phyloP scores from a whole-genome alignment of 2,329 filamentous ascomycete genomes.

The Venturiaceae sp. region DNA sequence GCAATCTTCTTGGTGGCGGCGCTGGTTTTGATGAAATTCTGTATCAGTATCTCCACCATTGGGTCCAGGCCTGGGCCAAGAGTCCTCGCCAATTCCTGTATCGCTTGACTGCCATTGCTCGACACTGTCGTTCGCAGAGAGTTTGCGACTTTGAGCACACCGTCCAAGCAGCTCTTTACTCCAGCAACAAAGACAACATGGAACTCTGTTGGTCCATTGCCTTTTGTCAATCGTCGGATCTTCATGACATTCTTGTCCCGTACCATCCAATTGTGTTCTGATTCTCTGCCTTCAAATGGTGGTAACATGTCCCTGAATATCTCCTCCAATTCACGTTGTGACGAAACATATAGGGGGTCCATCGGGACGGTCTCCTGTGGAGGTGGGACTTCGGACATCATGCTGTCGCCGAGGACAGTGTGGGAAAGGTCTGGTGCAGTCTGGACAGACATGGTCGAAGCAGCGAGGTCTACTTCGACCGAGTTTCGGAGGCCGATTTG shows the following conservation, averaged over 20 bases:
- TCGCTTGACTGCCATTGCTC: constrained; percentile 71
- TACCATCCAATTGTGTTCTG: constrained; percentile 83
- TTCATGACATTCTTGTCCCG: constrained; percentile 74
- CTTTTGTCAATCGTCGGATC: constrained; percentile 67
- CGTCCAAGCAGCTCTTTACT: constrained; percentile 69
- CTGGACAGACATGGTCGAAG: constrained; percentile 25
- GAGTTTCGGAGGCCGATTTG: constrained; percentile 50
- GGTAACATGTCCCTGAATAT: constrained; percentile 71
- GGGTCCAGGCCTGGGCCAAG: constrained; percentile 73
- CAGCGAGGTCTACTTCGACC: constrained; percentile 20
- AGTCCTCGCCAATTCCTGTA: constrained; percentile 74
- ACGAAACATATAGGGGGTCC: constrained; percentile 76
- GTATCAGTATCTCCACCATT: constrained; percentile 83
- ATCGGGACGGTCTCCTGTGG: constrained; percentile 59
- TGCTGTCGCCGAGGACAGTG: constrained; percentile 26
- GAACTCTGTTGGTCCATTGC: constrained; percentile 74
- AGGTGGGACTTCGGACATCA: constrained; percentile 44
- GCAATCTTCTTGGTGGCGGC: constrained; percentile 88
- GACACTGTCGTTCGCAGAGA: constrained; percentile 85
- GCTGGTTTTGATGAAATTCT: constrained; percentile 81
- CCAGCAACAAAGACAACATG: constrained; percentile 58
- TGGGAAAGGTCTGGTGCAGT: constrained; percentile 17
- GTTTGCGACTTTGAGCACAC: constrained; percentile 74
- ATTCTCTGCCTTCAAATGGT: constrained; percentile 79
- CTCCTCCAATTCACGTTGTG: constrained; percentile 79